phyloP scores from a whole-genome alignment of 768 basidiomycete genomes.

The Lactifluus piperatus region DNA sequence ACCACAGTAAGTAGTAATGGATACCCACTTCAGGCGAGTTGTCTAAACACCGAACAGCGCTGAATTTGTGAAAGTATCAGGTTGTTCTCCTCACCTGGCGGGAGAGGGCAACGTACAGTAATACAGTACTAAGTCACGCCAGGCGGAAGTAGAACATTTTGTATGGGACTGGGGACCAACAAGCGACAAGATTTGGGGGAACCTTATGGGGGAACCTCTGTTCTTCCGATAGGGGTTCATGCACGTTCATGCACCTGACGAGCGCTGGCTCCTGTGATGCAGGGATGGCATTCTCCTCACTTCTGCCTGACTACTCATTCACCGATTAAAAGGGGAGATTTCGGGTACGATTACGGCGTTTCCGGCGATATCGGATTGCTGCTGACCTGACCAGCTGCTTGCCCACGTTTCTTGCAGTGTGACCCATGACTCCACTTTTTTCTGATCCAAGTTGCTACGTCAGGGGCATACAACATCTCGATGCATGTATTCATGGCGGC shows the following conservation, averaged over 20 bases:
- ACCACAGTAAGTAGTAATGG: too few relatives aligned
- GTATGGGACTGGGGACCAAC: not conserved
- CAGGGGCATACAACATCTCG: not conserved
- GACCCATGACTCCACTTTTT: slow-evolving; percentile 6
- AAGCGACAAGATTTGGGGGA: too few relatives aligned
- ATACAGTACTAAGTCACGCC: not conserved
- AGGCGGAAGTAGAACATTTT: too few relatives aligned
- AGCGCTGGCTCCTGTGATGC: not conserved
- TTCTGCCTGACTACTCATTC: too few relatives aligned
- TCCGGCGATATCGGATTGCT: not conserved
- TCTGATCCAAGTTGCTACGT: slow-evolving; percentile 11
- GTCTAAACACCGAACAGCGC: not conserved
- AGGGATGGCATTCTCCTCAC: not conserved
- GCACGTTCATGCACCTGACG: not conserved
- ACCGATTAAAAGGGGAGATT: not conserved
- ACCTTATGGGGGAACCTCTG: not conserved
- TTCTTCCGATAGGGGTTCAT: not conserved
- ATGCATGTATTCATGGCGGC: too few relatives aligned
- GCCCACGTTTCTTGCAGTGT: not conserved
- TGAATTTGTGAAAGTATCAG: not conserved
- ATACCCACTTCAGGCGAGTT: not conserved
- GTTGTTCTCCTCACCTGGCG: not conserved
- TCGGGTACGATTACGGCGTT: not conserved
- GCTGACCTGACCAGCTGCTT: not conserved
- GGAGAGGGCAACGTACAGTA: not conserved